These are phyloP conservation scores for Coemansia reversa DNA, from an alignment of 192 early-diverging fungal genomes.

Conservation along the genomic window DNA sequence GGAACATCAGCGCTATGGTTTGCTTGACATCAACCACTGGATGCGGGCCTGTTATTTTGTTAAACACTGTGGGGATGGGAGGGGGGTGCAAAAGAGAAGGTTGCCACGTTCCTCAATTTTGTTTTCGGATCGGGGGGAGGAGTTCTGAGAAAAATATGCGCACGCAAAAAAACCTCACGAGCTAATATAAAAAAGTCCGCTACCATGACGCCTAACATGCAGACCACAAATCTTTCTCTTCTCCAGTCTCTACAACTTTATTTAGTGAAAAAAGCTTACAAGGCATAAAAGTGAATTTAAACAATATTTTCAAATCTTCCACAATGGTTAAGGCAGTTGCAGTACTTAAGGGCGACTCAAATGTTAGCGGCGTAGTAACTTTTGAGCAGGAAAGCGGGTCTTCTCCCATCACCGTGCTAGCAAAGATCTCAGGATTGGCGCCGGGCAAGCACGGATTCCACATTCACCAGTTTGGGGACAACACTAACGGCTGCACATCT, in stretches of 20 bases:
- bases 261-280: not conserved
- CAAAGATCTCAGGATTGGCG: conserved; percentile 60
- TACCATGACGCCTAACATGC: not conserved
- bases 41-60: too few relatives aligned
- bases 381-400: conserved; percentile 67
- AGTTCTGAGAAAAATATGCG: too few relatives aligned
- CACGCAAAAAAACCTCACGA: too few relatives aligned
- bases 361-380: conserved; percentile 67
- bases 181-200: too few relatives aligned
- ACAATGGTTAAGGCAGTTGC: conserved; percentile 84
- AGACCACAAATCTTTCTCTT: not conserved
- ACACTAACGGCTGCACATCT: conserved; percentile 78
- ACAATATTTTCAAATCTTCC: conserved; percentile 6
- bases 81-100: too few relatives aligned
- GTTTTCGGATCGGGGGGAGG: too few relatives aligned
- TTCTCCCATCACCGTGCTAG: conserved; percentile 59
- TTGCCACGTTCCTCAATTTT: too few relatives aligned
- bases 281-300: not conserved
- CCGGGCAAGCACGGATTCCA: conserved; percentile 87
- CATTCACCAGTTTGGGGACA: conserved; percentile 75
- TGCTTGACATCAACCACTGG: too few relatives aligned
- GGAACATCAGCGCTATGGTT: too few relatives aligned
- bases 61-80: too few relatives aligned
- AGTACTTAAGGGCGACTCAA: conserved; percentile 70
- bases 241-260: not conserved